Evolutionary conservation across 75 land plant genomes (phyloP), one percentile per base, ranked within the genome.

Genomic region (Picea glauca): DNA sequence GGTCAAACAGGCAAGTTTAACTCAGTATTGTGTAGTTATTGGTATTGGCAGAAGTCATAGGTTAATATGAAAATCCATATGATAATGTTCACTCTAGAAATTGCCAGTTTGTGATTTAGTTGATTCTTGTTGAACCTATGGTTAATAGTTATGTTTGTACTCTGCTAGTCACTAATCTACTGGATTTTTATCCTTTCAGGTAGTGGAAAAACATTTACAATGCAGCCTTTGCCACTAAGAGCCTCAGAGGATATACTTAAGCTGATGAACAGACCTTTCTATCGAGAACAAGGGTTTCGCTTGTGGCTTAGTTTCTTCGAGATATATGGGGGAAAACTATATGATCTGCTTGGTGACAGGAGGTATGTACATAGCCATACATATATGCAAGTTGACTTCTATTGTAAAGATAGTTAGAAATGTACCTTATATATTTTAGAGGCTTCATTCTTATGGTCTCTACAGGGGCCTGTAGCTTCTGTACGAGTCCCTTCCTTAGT

Each of bases 231-330:
- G 63, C 99, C 99, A 59, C 87, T 96, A 1, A 88, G 93, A 86
- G 99, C 99, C 72, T 83, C 88, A 18, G 88, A 89, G 84, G 98
- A 95, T 81, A 90, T 96, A 79, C 85, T 96, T 79, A 81, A 90
- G 58, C 77, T 89, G 35, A 85, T 96, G 84, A 88, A 91, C 61
- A 93, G 91, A 77, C 93, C 99, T 78, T 58, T 26, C 23, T 90
- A 96, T 78, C 89, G 91, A 18, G 87, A 78, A 72, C 93, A 96
- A 83, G 86, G 86, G 12, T 87, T 89, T 78, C 93, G 89, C 65
- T 77, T 96, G 72, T 96, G 99, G 99, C 92, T 96, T 60, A 96
- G 99, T 80, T 96, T 87, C 85, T 96, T 96, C 87, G 99, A 96
- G 87, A 96, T 96, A 72, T 96, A 96, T 83, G 99, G 99, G 70